Percentiles rank a stretch among this genome's conserved stretches.
phyloP scores from a whole-genome alignment of 164 flowering plant genomes.

The Houttuynia cordata region DNA sequence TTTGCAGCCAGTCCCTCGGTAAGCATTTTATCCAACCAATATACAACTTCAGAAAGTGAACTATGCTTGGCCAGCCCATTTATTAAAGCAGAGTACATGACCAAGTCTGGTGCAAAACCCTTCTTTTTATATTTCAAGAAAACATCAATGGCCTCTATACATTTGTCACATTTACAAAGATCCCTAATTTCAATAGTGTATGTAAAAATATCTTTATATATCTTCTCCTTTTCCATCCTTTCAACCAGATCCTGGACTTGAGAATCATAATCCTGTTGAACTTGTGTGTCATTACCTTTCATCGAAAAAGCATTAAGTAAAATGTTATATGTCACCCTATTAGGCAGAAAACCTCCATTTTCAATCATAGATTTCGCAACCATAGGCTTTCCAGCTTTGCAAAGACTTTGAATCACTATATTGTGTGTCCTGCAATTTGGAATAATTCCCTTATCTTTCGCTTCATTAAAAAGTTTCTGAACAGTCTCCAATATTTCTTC shows the following conservation, averaged over 20 bases:
- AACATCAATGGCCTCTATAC: background rate
- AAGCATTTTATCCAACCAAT: constrained; percentile 5
- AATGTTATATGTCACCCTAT: constrained; percentile 5
- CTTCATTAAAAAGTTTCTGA: background rate
- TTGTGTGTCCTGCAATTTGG: constrained; percentile 1
- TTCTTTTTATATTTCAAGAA: background rate
- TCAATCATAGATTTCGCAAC: constrained; percentile 4
- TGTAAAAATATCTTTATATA: background rate
- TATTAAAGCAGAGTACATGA: constrained; percentile 4
- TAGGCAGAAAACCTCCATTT: background rate
- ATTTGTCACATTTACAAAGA: background rate
- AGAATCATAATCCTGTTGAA: background rate
- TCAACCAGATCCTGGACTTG: background rate
- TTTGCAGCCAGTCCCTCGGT: constrained; percentile 2
- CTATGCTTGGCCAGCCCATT: constrained; percentile 1
- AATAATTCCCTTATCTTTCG: background rate
- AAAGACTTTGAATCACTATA: constrained; percentile 6
- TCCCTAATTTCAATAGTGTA: background rate
- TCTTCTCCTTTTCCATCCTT: constrained; percentile 5
- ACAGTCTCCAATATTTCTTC: background rate
- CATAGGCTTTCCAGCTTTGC: constrained; percentile 4
- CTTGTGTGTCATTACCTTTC: background rate
- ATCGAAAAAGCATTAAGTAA: constrained; percentile 1
- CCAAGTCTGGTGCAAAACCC: background rate
- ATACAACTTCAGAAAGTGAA: background rate